Base-by-base conservation (phyloP, 2,329 filamentous ascomycete genomes). In the Pseudofabraea citricarpa region DNA sequence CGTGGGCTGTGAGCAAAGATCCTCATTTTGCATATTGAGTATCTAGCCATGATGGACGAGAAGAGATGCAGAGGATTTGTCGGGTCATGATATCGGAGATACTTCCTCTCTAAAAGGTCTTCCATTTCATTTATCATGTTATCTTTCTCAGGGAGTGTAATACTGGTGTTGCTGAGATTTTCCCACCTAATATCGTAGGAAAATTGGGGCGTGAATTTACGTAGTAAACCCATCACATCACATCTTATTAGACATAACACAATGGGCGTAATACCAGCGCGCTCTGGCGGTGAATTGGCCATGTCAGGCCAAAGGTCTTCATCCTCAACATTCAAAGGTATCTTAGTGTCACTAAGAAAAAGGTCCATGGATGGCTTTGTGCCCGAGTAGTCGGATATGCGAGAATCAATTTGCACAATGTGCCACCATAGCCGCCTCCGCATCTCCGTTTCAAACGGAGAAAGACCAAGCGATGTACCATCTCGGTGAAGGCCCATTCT, bases 391-490 rank as follows among this genome's bases (percentile, higher is more conserved):
- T 75, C 20, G 74, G 75, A 8, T 71, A 68, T 44, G 75, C 72
- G 55, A 77, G 73, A 13, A 73, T 70, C 6, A 67, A 70, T 9
- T 70, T 70, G 23, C 29, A 79, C 60, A 18, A 83, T 69, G 47
- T 80, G 75, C 64, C 75, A 75, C 74, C 79, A 83, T 0, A 83
- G 56, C 3, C 79, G 70, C 33, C 73, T 65, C 20, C 73, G 68
- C 63, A 75, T 70, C 49, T 76, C 72, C 0, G 69, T 73, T 44
- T 76, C 72, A 46, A 73, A 73, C 0, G 71, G 70, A 9, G 64
- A 59, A 36, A 78, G 57, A 1, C 73, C 73, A 10, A 81, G 65
- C 13, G 64, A 61, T 13, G 65, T 67, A 3, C 73, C 74, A 27
- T 83, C 49, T 16, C 44, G 39, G 32, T 50, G 44, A 36, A 52